Percentiles rank a stretch among this genome's conserved stretches.
Conservation (phyloP, 176 grass and related monocot genomes). For the Echinochloa phyllopogon region DNA sequence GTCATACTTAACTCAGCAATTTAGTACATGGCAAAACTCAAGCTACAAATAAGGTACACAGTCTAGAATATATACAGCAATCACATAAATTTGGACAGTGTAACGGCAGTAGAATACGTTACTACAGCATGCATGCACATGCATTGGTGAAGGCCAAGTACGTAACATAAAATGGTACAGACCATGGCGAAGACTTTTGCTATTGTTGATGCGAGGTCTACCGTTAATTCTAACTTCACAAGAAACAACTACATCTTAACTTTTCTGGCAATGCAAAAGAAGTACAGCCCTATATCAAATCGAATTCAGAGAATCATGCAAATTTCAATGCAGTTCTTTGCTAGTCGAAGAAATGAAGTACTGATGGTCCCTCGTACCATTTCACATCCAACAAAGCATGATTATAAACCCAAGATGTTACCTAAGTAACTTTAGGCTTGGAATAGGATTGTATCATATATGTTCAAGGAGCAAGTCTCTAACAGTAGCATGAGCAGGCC, state of each 20-base stretch:
- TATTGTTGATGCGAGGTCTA: not conserved
- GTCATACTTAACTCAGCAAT: conserved; percentile 10
- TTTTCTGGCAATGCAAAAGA: conserved; percentile 20
- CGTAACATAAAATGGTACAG: conserved; percentile 1
- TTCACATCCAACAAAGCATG: not conserved
- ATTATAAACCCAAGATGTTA: not conserved
- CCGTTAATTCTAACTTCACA: not conserved
- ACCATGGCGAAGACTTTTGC: not conserved
- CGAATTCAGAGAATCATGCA: not conserved
- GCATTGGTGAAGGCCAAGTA: conserved; percentile 27
- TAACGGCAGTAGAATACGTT: not conserved
- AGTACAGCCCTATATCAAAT: not conserved
- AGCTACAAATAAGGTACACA: not conserved
- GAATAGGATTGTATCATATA: not conserved
- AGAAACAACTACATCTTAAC: conserved; percentile 9
- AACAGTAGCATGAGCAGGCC: not conserved
- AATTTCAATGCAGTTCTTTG: conserved; percentile 14
- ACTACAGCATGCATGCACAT: conserved; percentile 34
- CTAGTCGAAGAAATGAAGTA: not conserved
- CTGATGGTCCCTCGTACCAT: not conserved
- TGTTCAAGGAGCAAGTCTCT: not conserved
- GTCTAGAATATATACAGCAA: not conserved
- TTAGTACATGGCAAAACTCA: conserved; percentile 15
- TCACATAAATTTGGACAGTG: not conserved
- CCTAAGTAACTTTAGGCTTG: not conserved